Base-by-base conservation (phyloP, 192 early-diverging fungal species). In the Entomortierella beljakovae region DNA sequence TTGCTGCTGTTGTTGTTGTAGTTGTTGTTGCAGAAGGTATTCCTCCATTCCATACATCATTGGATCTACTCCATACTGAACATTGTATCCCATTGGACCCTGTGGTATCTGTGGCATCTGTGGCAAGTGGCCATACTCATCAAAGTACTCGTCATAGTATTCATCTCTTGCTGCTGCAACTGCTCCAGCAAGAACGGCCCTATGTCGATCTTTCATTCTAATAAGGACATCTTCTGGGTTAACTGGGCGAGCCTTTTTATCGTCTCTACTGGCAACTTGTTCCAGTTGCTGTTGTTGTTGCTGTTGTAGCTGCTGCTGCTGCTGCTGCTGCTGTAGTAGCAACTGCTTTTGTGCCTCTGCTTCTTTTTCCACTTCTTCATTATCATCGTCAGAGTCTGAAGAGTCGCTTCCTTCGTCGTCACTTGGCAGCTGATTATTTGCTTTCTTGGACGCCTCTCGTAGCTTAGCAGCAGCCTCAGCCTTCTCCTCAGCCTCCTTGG, bases 151-250 rank as follows among this genome's bases (percentile, higher is more conserved):
- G 28, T 67, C 71, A 16, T 67, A 67, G 40, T 75, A 49, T n/a
- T 67, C 71, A 3, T 75, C 71, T 57, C 63, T 65, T 1, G 71
- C 62, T 9, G 62, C 58, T 15, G 64, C 71, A 28, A 49, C 57
- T 10, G 63, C 64, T 4, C 64, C 71, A 2, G 52, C 64, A 2
- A 75, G 35, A 15, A 61, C 51, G 3, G 71, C 71, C 11, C 71
- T 64, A 50, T 75, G 71, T 26, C 71, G 56, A 20, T 56, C 71
- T n/a, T 67, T 75, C 71, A 75, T 75, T 23, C 71, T 58, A 16
- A 61, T 57, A 52, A 75, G 66, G 3, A 75, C 71, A 18, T 55
- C 64, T 38, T 67, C 71, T 22, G 62, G 61, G 20, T 64, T 72
- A 20, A 57, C 33, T 3, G 18, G 38, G 0, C 35, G 35, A 16